Base-by-base conservation (phyloP, 495 filamentous ascomycete species). In the Barbatosphaeria neglecta region DNA sequence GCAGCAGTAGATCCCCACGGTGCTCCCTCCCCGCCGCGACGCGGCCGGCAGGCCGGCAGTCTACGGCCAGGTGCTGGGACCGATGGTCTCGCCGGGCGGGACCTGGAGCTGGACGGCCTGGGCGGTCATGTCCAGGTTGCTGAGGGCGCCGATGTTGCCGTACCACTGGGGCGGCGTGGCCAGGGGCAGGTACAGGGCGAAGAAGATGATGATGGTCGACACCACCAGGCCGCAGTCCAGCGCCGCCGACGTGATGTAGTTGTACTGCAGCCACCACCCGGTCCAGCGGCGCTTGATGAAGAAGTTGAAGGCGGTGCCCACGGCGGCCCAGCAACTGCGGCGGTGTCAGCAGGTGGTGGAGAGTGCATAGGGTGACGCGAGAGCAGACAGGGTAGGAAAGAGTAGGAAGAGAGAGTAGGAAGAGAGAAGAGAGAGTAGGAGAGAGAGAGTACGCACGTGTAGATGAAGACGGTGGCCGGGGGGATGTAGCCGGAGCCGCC, bases 251-350 rank as follows among this genome's bases (percentile, higher is more conserved):
- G 81, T 75, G 52, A 87, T 69, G 58, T 87, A 89, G 67, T 87
- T 89, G 61, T 86, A 87, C 50, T 81, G 77, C 67, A 81, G 68
- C 83, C 81, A 86, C 83, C 82, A 86, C 25, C 81, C 81, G 25
- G 69, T 74, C 62, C 68, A 79, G 49, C 72, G 69, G 50, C 78
- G 67, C 33, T 76, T 69, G 49, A 86, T 75, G 44, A 63, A 76
- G 57, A 76, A 81, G 58, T 86, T 83, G 66, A 85, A 86, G 35
- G 78, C 37, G 44, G 74, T 69, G 3, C 83, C 83, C 17, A 83
- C 75, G 25, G 78, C 67, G n/a, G 78, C 81, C 82, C 82, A 86
- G 50, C 73, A 69, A 38, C 33, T 37, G 18, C 6, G 15, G 33
- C 4, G n/a, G n/a, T n/a, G n/a, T n/a, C n/a, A n/a, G n/a, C n/a